Evolutionary conservation across 2,329 filamentous ascomycete genomes (phyloP).

Genomic region (Fusarium abutilonis): DNA sequence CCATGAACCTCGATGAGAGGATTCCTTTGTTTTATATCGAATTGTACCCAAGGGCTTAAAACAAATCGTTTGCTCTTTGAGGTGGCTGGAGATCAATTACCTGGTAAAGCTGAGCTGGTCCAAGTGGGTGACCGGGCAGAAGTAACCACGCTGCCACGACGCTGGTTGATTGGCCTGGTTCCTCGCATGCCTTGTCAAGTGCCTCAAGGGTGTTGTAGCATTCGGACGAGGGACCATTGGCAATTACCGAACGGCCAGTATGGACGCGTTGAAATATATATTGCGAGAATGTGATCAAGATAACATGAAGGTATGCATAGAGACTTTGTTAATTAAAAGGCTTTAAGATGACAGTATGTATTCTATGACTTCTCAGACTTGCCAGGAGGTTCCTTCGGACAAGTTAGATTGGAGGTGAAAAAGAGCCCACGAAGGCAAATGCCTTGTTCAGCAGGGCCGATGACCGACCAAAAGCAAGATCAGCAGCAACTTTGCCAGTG

Average conservation of each 20-base stretch:
- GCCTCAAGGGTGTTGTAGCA: not conserved
- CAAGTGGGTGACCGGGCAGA: conserved; percentile 1
- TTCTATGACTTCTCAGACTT: too few species aligned
- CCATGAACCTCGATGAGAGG: not conserved
- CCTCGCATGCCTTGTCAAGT: not conserved
- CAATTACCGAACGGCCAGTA: not conserved
- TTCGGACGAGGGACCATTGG: conserved; percentile 8
- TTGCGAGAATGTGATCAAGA: not conserved
- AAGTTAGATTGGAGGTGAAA: not conserved
- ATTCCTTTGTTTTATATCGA: not conserved
- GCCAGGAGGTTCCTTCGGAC: not conserved
- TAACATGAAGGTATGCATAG: not conserved
- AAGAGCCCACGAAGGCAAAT: conserved; percentile 12
- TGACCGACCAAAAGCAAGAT: conserved; percentile 53
- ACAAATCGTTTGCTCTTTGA: conserved; percentile 8
- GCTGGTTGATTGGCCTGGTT: not conserved
- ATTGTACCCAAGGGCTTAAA: not conserved
- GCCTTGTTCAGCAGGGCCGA: conserved; percentile 38
- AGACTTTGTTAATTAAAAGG: not conserved
- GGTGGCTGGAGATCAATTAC: conserved; percentile 28
- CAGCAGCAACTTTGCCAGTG: conserved; percentile 2
- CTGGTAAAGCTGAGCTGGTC: conserved; percentile 11
- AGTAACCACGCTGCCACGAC: not conserved
- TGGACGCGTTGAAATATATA: not conserved
- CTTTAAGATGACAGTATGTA: not conserved